Evolutionary conservation across 495 filamentous ascomycete genomes (phyloP), one percentile per base, ranked within the genome.

Genomic region (Xylaria flabelliformis): DNA sequence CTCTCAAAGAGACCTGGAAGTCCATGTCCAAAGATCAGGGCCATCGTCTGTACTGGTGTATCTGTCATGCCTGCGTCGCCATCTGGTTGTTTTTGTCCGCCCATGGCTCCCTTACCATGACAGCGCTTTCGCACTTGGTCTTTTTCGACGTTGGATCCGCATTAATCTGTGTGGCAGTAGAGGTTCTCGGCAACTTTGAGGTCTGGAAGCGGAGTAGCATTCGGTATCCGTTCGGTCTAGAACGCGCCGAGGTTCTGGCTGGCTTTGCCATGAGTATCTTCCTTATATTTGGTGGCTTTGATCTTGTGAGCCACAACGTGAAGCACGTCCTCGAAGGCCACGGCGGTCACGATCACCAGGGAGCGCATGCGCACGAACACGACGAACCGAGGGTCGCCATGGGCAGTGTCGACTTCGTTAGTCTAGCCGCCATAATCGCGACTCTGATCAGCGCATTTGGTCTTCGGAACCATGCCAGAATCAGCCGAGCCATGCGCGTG

Each of bases 261-360:
- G 96, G 96, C n/a, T 98, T 99, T 71, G 96, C 94, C 42, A 94
- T 98, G 91, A 94, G 93, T 69, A 91, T 99, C 19, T 91, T 97
- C 58, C 89, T 99, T 10, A 87, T 97, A 39, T 99, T 99, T 80
- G 97, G 97, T 89, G 95, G 95, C 26, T 90, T 99, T 76, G 96
- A 99, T 76, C 88, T 98, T 50, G 91, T 99, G 58, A 95, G 92
- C 51, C 96, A 99, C 76, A 94, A 94, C 72, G 81, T 97, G 19
- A 94, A 97, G 77, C 96, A 99, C 80, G 84, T 94, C 17, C 89
- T 98, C 51, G 89, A 90, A 74, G 82, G 82, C 2, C 79, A 87
- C 26, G 85, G 87, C 41, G 76, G 80, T 10, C 87, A 89, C 74
- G 74, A 78, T n/a, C 84, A 93, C 2, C 93, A 97, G 77, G 91